Evolutionary conservation across 257 asterid genomes (phyloP).

Genomic region (Nicotiana knightiana): DNA sequence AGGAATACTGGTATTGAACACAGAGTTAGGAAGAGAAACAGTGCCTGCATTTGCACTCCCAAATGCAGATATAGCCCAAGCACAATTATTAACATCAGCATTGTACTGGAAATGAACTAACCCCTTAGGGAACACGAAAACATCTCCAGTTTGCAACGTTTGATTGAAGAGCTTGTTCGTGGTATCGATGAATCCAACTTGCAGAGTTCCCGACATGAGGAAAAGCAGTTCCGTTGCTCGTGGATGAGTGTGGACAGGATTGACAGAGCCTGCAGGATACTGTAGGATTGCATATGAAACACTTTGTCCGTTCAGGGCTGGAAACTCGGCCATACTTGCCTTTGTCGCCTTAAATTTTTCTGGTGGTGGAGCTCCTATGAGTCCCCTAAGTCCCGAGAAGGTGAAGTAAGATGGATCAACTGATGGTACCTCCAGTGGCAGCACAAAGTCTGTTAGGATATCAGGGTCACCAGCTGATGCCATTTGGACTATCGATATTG

Average conservation of each 20-base stretch:
- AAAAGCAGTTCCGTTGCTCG: constrained; percentile 51
- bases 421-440: constrained; percentile 18
- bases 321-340: constrained; percentile 45
- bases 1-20: constrained; percentile 36
- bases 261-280: constrained; percentile 38
- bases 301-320: constrained; percentile 45
- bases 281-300: constrained; percentile 47
- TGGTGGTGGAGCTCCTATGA: constrained; percentile 32
- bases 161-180: constrained; percentile 38
- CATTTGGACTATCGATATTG: constrained; percentile 11
- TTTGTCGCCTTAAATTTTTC: constrained; percentile 35
- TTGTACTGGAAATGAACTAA: constrained; percentile 48
- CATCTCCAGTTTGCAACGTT: constrained; percentile 34
- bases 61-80: constrained; percentile 42
- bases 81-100: constrained; percentile 28
- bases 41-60: constrained; percentile 51
- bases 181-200: constrained; percentile 54
- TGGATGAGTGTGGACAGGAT: constrained; percentile 58
- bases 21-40: constrained; percentile 34
- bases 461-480: constrained; percentile 42
- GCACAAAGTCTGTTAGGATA: constrained; percentile 42
- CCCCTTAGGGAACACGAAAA: constrained; percentile 47
- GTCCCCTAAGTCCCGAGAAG: constrained; percentile 41
- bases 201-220: constrained; percentile 31
- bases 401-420: constrained; percentile 35